Evolutionary conservation across 75 land plant genomes (phyloP).

Genomic region (Cunninghamia lanceolata): DNA sequence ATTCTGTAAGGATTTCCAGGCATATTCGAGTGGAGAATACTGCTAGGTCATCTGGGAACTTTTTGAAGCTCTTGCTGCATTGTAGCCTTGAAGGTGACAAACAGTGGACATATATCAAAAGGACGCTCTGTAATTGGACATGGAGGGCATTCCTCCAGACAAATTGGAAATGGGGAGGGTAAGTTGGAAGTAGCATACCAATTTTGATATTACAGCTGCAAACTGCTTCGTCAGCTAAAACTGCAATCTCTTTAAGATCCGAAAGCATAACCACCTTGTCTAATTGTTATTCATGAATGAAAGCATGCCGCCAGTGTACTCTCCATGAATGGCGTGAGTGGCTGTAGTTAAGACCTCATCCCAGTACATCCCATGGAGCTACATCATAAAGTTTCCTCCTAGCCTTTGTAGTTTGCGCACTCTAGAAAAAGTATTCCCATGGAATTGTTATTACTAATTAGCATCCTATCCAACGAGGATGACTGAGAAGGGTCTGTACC

Average conservation of each 20-base stretch:
- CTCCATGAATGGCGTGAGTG: background rate
- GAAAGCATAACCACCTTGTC: background rate
- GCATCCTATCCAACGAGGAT: background rate
- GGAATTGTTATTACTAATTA: background rate
- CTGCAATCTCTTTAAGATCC: background rate
- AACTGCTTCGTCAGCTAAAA: background rate
- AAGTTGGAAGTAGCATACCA: background rate
- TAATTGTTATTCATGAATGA: background rate
- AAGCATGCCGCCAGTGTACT: background rate
- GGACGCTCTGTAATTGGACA: background rate
- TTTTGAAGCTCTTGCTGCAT: too few relatives aligned
- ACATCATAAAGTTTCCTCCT: background rate
- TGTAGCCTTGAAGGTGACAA: too few relatives aligned
- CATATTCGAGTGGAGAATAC: too few relatives aligned
- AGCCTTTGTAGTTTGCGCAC: background rate
- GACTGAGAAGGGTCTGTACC: background rate
- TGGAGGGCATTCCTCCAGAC: background rate
- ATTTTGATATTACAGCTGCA: background rate
- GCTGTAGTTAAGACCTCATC: background rate
- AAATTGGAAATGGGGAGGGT: background rate
- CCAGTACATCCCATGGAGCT: background rate
- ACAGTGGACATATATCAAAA: background rate
- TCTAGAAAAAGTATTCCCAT: background rate
- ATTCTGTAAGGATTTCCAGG: too few relatives aligned
- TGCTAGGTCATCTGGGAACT: too few relatives aligned